Conservation (phyloP, 495 filamentous ascomycete species). For the Aspergillus coremiiformis region DNA sequence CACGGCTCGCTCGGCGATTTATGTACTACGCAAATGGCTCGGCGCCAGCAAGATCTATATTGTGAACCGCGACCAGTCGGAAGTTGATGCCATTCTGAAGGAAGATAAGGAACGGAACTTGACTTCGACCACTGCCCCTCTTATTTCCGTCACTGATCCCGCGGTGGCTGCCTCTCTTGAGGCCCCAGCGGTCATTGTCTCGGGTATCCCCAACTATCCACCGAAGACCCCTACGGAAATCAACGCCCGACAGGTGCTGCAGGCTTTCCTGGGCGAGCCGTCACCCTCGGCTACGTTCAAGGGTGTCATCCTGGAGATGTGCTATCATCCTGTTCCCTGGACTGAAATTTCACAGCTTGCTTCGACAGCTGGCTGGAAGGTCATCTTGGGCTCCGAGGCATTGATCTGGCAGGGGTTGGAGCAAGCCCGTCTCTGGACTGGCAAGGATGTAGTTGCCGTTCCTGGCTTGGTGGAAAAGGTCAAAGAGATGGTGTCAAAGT, state of each 20-base stretch:
- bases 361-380: conserved; percentile 54
- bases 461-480: conserved; percentile 45
- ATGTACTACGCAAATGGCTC: conserved; percentile 59
- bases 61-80: conserved; percentile 55
- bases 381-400: conserved; percentile 62
- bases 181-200: conserved; percentile 53
- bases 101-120: conserved; percentile 38
- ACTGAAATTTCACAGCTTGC: conserved; percentile 55
- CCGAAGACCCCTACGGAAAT: conserved; percentile 55
- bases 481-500: conserved; percentile 42
- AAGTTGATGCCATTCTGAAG: conserved; percentile 55
- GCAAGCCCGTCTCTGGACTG: conserved; percentile 60
- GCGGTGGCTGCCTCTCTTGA: conserved; percentile 49
- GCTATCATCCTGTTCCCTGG: conserved; percentile 63
- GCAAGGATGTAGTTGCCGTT: conserved; percentile 43
- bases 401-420: conserved; percentile 72
- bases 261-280: conserved; percentile 41
- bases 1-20: conserved; percentile 62
- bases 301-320: conserved; percentile 71
- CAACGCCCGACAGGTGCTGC: conserved; percentile 45
- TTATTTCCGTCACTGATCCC: conserved; percentile 50
- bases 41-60: conserved; percentile 60
- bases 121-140: conserved; percentile 33
- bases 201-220: conserved; percentile 62
- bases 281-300: conserved; percentile 35